Evolutionary conservation across 2,329 filamentous ascomycete genomes (phyloP).

Genomic region (Colletotrichum australisinense): DNA sequence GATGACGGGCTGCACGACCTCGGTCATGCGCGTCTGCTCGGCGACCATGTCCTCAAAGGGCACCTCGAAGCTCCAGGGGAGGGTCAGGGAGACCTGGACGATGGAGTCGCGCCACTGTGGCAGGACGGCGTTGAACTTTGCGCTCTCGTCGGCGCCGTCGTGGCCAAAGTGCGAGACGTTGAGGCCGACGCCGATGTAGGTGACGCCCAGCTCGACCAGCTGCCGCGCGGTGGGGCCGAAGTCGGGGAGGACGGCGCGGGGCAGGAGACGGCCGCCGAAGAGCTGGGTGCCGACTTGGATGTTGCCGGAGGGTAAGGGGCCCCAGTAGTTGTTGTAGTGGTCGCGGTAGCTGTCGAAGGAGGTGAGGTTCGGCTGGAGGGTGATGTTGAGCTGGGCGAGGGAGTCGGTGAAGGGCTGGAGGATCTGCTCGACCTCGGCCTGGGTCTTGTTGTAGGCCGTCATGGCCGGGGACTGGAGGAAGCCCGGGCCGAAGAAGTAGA

Average conservation of each 20-base stretch:
- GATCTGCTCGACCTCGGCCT: constrained; percentile 49
- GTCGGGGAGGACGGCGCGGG: constrained; percentile 39
- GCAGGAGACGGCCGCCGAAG: constrained; percentile 47
- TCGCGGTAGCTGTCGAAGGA: constrained; percentile 43
- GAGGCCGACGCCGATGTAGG: constrained; percentile 31
- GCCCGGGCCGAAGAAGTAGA: constrained; percentile 48
- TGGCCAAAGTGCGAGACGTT: constrained; percentile 32
- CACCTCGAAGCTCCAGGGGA: constrained; percentile 30
- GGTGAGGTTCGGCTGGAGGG: constrained; percentile 43
- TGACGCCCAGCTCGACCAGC: constrained; percentile 29
- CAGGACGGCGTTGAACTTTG: constrained; percentile 48
- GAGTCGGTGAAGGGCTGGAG: constrained; percentile 54
- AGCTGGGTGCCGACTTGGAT: constrained; percentile 42
- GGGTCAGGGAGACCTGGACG: constrained; percentile 43
- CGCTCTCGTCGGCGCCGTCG: background rate
- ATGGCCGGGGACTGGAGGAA: constrained; percentile 40
- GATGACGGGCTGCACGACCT: constrained; percentile 44
- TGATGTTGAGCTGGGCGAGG: constrained; percentile 39
- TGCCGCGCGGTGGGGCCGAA: constrained; percentile 23
- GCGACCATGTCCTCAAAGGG: constrained; percentile 33
- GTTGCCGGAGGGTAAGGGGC: constrained; percentile 41
- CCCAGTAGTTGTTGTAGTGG: constrained; percentile 38
- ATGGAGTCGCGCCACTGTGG: constrained; percentile 54
- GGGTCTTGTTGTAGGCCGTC: constrained; percentile 57
- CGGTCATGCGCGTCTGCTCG: constrained; percentile 40